Evolutionary conservation across 345 rosid genomes (phyloP), one percentile per base, ranked within the genome.

Genomic region (Populus simonii): DNA sequence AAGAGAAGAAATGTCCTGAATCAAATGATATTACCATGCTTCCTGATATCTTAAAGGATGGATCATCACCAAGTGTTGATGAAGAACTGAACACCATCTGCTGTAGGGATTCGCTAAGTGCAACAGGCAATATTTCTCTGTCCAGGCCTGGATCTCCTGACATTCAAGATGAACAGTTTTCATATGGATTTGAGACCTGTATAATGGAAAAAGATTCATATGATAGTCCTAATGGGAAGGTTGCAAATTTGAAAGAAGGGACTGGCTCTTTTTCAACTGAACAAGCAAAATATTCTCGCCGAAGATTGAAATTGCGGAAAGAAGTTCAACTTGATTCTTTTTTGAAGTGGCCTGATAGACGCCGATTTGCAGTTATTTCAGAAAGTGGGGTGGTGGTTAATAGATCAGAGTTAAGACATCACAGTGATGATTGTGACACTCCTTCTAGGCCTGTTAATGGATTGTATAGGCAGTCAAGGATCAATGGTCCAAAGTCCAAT

Each of bases 331-430:
- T 81, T 68, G 91, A 90, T 84, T 74, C 83, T 38, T 79, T 89
- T 71, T 41, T 84, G 72, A 87, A 89, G 83, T 89, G 96, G 94
- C 80, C 90, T 74, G 94, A 90, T 74, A 84, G 88, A 72, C 88
- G 82, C 16, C 84, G 89, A 66, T 82, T 80, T 76, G 72, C 89
- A 51, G 78, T 72, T 75, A 82, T 80, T 81, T 84, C 90, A 9
- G 95, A 88, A 82, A 86, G 81, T 82, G 79, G 86, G 82, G 75
- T 86, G 70, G 51, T 7, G 67, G 85, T 73, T 70, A 83, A 78
- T 83, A 89, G 89, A 63, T 77, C 87, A 15, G 92, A 88, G 84
- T 84, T 87, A 57, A 90, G 91, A 83, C 81, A 76, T 84, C 84
- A 77, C 63, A 78, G 73, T 86, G 97, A 92, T 78, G 83, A 77